A percentile compares a stretch with the other conserved stretches of the same genome.
Evolutionary conservation across 2,329 filamentous ascomycete species (phyloP).

Genomic region (Arthrobotrys megalospora): DNA sequence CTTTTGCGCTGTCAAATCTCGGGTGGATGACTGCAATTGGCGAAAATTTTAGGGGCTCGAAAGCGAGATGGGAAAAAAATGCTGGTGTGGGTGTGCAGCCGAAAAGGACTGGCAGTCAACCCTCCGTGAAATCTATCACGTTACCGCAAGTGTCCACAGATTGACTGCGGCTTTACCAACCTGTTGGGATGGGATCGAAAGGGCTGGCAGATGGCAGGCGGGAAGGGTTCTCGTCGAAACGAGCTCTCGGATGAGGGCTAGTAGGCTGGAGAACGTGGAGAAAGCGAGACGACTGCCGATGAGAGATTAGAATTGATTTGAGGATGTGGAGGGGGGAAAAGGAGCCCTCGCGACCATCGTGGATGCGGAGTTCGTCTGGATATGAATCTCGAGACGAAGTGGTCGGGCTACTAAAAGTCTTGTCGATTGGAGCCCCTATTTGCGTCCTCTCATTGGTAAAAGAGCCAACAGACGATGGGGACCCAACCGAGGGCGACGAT

Average conservation of each 20-base stretch:
- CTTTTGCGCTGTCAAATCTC: slow-evolving; percentile 59
- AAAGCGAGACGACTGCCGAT: slow-evolving; percentile 47
- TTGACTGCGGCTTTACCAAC: slow-evolving; percentile 12
- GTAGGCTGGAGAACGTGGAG: slow-evolving; percentile 38
- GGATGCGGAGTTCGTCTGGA: slow-evolving; percentile 52
- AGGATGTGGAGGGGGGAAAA: slow-evolving; percentile 28
- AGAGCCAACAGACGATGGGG: slow-evolving; percentile 1
- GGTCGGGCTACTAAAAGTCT: slow-evolving; percentile 8
- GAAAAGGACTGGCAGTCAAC: slow-evolving; percentile 28
- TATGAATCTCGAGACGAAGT: slow-evolving; percentile 61
- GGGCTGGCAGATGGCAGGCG: slow-evolving; percentile 17
- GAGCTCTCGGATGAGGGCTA: slow-evolving; percentile 50
- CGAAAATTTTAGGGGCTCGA: slow-evolving; percentile 56
- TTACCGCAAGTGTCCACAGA: slow-evolving; percentile 40
- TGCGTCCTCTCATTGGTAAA: slow-evolving; percentile 45
- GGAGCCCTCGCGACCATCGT: slow-evolving; percentile 38
- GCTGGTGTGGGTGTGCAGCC: slow-evolving; percentile 41
- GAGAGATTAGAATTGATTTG: slow-evolving; percentile 37
- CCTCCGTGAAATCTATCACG: slow-evolving; percentile 40
- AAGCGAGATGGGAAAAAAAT: slow-evolving; percentile 42
- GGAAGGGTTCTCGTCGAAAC: slow-evolving; percentile 45
- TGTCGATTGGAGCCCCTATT: slow-evolving; percentile 53
- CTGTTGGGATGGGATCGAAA: slow-evolving; percentile 22
- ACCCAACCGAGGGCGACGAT: slow-evolving; percentile 28
- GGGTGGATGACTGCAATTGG: slow-evolving; percentile 61